Percentiles rank a stretch among this genome's conserved stretches.
phyloP scores from a whole-genome alignment of 768 basidiomycete species.

The Wakefieldia striispora region DNA sequence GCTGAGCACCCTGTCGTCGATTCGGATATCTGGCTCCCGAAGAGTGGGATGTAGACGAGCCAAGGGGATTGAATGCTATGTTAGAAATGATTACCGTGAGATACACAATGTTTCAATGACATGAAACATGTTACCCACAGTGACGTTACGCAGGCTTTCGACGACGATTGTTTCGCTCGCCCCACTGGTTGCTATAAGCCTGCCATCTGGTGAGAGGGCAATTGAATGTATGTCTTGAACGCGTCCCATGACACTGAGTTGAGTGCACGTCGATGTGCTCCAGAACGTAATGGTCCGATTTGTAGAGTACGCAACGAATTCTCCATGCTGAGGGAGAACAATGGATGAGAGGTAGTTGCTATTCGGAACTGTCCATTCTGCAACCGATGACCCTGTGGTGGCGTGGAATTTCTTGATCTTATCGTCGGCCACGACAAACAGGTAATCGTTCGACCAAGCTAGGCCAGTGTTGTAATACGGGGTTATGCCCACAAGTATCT shows the following conservation, averaged over 20 bases:
- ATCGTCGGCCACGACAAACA: not conserved
- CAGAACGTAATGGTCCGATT: not conserved
- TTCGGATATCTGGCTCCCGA: not conserved
- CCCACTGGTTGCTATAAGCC: not conserved
- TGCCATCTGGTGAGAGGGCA: not conserved
- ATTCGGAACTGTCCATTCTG: not conserved
- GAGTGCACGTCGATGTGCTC: not conserved
- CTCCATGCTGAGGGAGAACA: not conserved
- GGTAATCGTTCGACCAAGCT: conserved; percentile 1
- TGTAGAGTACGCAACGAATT: not conserved
- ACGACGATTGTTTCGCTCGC: not conserved
- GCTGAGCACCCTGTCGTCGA: not conserved
- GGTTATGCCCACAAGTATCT: not conserved
- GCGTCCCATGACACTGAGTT: not conserved
- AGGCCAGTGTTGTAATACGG: not conserved
- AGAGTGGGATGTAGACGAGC: not conserved
- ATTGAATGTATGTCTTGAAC: not conserved
- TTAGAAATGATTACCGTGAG: no score
- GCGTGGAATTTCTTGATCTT: not conserved
- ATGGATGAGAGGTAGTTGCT: not conserved
- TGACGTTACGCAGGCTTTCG: not conserved
- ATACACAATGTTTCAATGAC: not conserved
- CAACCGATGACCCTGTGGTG: not conserved
- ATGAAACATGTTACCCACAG: not conserved
- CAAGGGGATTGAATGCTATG: not conserved